phyloP scores from a whole-genome alignment of 148 eudicot genomes.

The Hydrangea macrophylla region DNA sequence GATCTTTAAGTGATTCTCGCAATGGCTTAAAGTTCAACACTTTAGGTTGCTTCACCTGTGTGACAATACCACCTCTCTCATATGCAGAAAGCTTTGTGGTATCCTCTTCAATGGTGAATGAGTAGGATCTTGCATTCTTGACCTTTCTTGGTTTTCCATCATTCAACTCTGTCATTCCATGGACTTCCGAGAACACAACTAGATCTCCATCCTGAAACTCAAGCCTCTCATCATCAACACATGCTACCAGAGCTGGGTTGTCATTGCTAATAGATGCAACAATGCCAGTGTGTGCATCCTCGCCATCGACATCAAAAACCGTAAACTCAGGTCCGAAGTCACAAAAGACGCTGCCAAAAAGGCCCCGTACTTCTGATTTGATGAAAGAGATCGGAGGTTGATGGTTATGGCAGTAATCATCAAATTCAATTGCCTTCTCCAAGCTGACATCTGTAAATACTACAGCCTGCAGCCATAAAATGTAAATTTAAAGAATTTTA shows the following conservation, averaged over 20 bases:
- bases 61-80: constrained; percentile 71
- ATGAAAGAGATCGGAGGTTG: constrained; percentile 71
- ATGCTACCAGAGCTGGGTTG: constrained; percentile 56
- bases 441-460: constrained; percentile 54
- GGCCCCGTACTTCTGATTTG: constrained; percentile 63
- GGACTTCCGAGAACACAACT: constrained; percentile 69
- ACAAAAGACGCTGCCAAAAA: constrained; percentile 66
- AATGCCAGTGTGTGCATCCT: constrained; percentile 66
- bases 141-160: constrained; percentile 74
- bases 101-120: constrained; percentile 71
- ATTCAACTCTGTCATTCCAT: constrained; percentile 69
- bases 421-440: constrained; percentile 55
- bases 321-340: constrained; percentile 71
- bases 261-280: constrained; percentile 67
- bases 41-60: constrained; percentile 71
- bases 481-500: neutral
- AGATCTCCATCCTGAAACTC: constrained; percentile 80
- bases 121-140: constrained; percentile 56
- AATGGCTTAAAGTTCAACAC: constrained; percentile 61
- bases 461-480: constrained; percentile 42
- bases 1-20: constrained; percentile 53
- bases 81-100: constrained; percentile 52
- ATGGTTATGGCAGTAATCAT: constrained; percentile 62
- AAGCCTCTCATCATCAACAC: constrained; percentile 79
- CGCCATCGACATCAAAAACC: constrained; percentile 63